A percentile compares a stretch with the other conserved stretches of the same genome.
These are phyloP conservation scores for Aphelidium insulamus DNA, from an alignment of 371 early-diverging fungal species.

Conservation along the genomic window DNA sequence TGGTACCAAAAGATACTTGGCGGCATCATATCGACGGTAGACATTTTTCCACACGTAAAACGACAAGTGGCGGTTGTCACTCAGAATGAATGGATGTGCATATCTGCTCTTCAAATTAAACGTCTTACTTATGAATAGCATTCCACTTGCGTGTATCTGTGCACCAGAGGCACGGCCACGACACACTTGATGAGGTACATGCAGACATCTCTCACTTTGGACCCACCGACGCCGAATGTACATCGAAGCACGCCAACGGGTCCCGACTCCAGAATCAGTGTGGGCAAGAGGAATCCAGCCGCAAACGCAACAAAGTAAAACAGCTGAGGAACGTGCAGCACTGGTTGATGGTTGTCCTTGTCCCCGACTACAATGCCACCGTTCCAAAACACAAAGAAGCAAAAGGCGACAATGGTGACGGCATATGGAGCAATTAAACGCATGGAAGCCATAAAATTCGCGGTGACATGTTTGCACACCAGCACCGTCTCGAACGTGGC, in stretches of 20 bases:
- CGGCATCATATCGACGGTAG: conserved; percentile 24
- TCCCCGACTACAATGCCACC: conserved; percentile 77
- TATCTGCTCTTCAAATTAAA: conserved; percentile 15
- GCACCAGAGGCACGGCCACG: conserved; percentile 9
- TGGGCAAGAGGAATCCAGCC: conserved; percentile 14
- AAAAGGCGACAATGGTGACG: conserved; percentile 19
- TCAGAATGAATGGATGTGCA: conserved; percentile 80
- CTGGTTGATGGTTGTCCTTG: conserved; percentile 56
- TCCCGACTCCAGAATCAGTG: conserved; percentile 3
- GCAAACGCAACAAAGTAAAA: conserved; percentile 60
- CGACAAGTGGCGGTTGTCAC: conserved; percentile 84
- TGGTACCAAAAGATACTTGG: conserved; percentile 40
- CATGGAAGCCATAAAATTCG: no score
- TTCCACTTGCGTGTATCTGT: conserved; percentile 27
- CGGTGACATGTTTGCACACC: no score
- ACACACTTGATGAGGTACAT: neutral
- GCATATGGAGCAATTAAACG: conserved; percentile 9
- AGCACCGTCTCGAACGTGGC: no score
- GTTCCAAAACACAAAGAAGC: conserved; percentile 46
- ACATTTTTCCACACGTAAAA: conserved; percentile 81
- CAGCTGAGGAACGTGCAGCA: conserved; percentile 61
- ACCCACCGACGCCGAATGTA: no score
- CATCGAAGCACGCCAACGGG: conserved; percentile 6
- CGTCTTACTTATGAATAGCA: conserved; percentile 1
- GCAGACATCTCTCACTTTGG: neutral